A percentile compares a stretch with the other conserved stretches of the same genome.
Conservation (phyloP, 2,329 filamentous ascomycete genomes). For the Hymenoscyphus infarciens region DNA sequence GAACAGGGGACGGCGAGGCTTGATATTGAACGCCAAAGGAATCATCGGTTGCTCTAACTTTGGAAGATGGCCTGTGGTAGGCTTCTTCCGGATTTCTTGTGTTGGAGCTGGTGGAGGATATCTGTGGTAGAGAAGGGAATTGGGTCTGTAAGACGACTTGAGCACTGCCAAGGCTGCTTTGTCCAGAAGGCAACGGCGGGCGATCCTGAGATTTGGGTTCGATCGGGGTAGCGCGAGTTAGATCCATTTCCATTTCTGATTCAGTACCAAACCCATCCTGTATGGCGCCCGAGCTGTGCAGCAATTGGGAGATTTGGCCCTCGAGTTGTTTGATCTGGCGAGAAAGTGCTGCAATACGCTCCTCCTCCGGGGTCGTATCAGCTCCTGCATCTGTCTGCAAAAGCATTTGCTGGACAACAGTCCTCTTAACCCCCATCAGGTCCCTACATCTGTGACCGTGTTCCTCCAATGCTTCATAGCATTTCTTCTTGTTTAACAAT, state of each 20-base stretch:
- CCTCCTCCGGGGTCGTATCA: conserved; percentile 26
- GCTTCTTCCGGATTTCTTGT: not conserved
- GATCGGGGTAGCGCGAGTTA: not conserved
- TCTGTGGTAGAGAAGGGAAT: conserved; percentile 21
- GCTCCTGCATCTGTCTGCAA: conserved; percentile 22
- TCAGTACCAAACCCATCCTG: conserved; percentile 31
- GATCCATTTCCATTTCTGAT: conserved; percentile 2
- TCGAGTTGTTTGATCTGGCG: conserved; percentile 27
- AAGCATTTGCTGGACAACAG: conserved; percentile 20
- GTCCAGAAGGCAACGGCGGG: conserved; percentile 16
- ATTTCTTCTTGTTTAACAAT: conserved; percentile 27
- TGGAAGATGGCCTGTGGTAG: conserved; percentile 3
- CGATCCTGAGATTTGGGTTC: conserved; percentile 17
- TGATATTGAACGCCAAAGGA: conserved; percentile 3
- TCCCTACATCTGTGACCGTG: conserved; percentile 15
- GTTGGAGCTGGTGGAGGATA: conserved; percentile 4
- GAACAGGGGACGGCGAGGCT: conserved; percentile 17
- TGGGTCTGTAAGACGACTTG: conserved; percentile 34
- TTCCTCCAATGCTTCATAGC: conserved; percentile 18
- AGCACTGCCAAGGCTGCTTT: conserved; percentile 27
- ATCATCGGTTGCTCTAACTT: not conserved
- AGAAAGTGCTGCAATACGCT: conserved; percentile 20
- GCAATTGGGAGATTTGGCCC: conserved; percentile 24
- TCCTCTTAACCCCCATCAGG: conserved; percentile 24
- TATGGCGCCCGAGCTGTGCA: conserved; percentile 31